Evolutionary conservation across 306 rosid species (phyloP).

Genomic region (Alnus glutinosa): DNA sequence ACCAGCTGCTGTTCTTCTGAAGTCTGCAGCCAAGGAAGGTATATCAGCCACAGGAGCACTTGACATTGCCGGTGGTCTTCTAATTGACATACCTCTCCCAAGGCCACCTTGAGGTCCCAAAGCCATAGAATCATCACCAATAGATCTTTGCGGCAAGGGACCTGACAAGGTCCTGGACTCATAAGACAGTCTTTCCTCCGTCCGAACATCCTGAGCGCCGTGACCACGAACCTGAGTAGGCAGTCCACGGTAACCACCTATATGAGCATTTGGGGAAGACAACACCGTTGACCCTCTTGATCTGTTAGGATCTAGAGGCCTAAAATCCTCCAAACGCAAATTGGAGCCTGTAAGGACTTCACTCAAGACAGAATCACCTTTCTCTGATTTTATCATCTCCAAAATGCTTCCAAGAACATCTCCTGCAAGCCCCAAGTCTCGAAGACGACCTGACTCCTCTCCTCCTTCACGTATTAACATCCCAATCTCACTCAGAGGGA

Average conservation of each 20-base stretch:
- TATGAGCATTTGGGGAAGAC: no score
- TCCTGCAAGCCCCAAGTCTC: no score
- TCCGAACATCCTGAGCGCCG: constrained; percentile 72
- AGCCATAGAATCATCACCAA: constrained; percentile 65
- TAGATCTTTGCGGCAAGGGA: constrained; percentile 59
- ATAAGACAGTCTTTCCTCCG: constrained; percentile 61
- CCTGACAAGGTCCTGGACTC: constrained; percentile 68
- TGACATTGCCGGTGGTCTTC: constrained; percentile 66
- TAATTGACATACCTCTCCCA: constrained; percentile 87
- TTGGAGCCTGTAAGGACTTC: no score
- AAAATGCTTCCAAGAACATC: no score
- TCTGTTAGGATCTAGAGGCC: no score
- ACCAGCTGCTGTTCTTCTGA: constrained; percentile 54
- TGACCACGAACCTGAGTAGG: constrained; percentile 64
- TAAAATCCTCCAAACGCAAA: no score
- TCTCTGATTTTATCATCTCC: no score
- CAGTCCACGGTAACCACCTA: constrained; percentile 62
- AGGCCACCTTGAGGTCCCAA: constrained; percentile 99
- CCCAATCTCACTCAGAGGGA: constrained; percentile 64
- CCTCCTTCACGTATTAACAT: constrained; percentile 9
- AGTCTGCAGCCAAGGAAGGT: constrained; percentile 39
- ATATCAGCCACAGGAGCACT: constrained; percentile 45
- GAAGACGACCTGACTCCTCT: no score
- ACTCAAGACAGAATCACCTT: no score
- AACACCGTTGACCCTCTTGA: no score